Base-by-base conservation (phyloP, 2,329 filamentous ascomycete genomes). In the Calonectria honghensis region DNA sequence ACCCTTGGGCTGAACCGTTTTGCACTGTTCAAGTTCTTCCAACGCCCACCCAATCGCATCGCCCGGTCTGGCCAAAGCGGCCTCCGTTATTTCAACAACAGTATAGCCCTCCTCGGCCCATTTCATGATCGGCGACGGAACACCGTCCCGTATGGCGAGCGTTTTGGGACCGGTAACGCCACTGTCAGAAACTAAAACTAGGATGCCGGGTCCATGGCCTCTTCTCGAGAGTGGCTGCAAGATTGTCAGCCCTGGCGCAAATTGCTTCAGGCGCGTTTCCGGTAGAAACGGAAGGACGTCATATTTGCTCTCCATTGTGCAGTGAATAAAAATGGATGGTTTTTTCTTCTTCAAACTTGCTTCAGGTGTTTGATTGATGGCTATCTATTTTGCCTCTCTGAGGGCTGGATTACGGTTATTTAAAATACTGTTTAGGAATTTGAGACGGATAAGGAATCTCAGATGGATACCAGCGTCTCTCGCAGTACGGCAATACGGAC, bases 81-180 rank as follows among this genome's bases (percentile, higher is more conserved):
- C 77, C 3, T 85, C 78, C 3, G 83, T 80, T 1, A 94, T 81
- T 80, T 93, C 89, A 0, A 86, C 90, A 4, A 94, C 91, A 0
- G 90, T 86, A 76, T 91, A 94, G 0, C 93, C 92, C 81, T 94
- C 93, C 80, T 95, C 93, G 0, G 92, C 92, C 93, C 93, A 94
- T 83, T 94, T 95, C 73, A 90, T 81, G 20, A 91, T 78, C 0
- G 91, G 90, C 11, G 89, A 86, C 0, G 93, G 92, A 69, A 87
- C 85, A 74, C 71, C 83, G 76, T 80, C 79, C 57, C 70, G 69
- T 14, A 78, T 81, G 27, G 52, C 67, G 14, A 69, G 39, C 24
- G 67, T 75, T 35, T 77, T 66, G 4, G 68, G 76, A n/a, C 76
- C 78, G 14, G 73, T 59, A 24, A 77, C 75, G 32, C 81, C 77